Percentiles rank a stretch among this genome's conserved stretches.
These are phyloP conservation scores for Lactifluus volemus DNA, from an alignment of 768 basidiomycete genomes.

Conservation along the genomic window DNA sequence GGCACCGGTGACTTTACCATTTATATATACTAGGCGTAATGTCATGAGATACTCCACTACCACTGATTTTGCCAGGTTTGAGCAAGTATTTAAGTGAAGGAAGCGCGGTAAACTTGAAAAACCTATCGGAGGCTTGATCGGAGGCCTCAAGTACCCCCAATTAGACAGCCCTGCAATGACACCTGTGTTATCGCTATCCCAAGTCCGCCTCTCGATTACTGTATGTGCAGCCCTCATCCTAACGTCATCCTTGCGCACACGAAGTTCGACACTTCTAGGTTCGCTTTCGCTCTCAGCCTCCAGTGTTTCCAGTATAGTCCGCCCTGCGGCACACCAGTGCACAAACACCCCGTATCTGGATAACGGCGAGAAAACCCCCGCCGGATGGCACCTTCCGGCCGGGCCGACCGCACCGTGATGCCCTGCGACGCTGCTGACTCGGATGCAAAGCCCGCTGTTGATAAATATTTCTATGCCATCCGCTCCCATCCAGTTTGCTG, in stretches of 20 bases:
- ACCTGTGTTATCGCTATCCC: no score
- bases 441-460: not conserved
- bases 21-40: no score
- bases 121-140: no score
- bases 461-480: not conserved
- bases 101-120: no score
- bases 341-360: conserved; percentile 40
- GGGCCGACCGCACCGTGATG: no score
- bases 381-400: no score
- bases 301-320: conserved; percentile 54
- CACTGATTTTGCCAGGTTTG: no score
- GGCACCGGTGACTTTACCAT: no score
- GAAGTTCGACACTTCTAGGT: conserved; percentile 54
- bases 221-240: conserved; percentile 29
- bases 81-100: no score
- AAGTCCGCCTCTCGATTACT: conserved; percentile 38
- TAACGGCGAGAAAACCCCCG: conserved; percentile 41
- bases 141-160: no score
- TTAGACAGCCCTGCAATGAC: no score
- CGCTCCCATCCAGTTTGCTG: not conserved
- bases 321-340: conserved; percentile 64
- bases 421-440: not conserved
- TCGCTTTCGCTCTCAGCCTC: conserved; percentile 35
- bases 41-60: no score
- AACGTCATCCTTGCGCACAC: conserved; percentile 26